Evolutionary conservation across 139 green algal species (phyloP), one percentile per base, ranked within the genome.

Genomic region (Closterium sp.): DNA sequence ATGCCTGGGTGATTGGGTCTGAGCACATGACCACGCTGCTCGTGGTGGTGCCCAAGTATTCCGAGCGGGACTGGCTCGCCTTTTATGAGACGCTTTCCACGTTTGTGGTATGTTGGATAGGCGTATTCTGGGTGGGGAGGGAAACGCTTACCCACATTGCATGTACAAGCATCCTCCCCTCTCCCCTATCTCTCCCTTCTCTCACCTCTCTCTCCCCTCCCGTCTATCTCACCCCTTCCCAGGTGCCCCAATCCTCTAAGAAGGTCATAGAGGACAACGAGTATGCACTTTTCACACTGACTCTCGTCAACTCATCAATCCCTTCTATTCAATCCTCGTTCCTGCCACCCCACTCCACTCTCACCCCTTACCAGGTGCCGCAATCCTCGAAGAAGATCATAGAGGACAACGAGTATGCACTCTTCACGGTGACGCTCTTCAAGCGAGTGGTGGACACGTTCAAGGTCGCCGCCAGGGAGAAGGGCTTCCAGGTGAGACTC

Each of bases 11-110:
- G n/a, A n/a, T n/a, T n/a, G n/a, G n/a, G n/a, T n/a, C n/a, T n/a
- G 98, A 99, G 93, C 98, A 99, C 96, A 91, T 99, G 32, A 95
- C 90, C 32, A 99, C 98, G 1, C 91, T 98, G n/a, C 88, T 99
- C 87, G 97, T 99, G 28, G 96, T 99, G 62, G 97, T 99, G 10
- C 88, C 96, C 89, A 98, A 97, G 93, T 97, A 96, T 70, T 90
- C 79, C 19, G 89, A 97, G n/a, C 95, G 96, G 73, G 98, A 99
- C 4, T 96, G 95, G 97, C 91, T 98, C 84, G 91, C 88, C 9
- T 92, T 42, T 6, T 99, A 99, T 90, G 98, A 99, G 94, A 97
- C 91, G 42, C 95, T 99, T n/a, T 95, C 95, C 45, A 96, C 98
- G 31, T 99, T 98, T 92, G 95, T 96, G 89, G 95, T 94, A 87